Conservation (phyloP, 257 asterid species). For the Solanum tacnaense region DNA sequence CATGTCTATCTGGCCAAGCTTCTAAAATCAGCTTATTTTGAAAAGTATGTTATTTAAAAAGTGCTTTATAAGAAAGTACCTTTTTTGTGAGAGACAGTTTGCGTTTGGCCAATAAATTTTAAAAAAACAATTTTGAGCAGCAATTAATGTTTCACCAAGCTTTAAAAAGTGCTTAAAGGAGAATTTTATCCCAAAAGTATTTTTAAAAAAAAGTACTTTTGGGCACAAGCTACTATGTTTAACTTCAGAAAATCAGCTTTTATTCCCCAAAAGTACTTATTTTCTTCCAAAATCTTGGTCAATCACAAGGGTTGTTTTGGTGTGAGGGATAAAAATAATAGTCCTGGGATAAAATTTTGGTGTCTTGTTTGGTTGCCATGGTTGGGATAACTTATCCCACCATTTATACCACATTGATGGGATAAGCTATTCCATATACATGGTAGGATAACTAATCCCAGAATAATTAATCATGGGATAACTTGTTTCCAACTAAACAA, state of each 20-base stretch:
- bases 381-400: too few species aligned
- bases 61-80: neutral
- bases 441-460: too few species aligned
- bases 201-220: neutral
- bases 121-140: neutral
- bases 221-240: neutral
- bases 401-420: too few species aligned
- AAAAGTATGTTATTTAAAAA: neutral
- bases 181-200: neutral
- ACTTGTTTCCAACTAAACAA: too few species aligned
- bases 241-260: neutral
- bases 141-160: neutral
- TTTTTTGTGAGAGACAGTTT: neutral
- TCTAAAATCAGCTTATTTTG: neutral
- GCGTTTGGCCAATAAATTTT: neutral
- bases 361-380: too few species aligned
- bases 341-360: neutral
- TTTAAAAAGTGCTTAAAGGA: neutral
- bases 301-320: neutral
- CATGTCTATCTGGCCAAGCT: neutral
- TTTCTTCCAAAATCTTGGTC: neutral
- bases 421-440: too few species aligned
- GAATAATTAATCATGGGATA: too few species aligned
- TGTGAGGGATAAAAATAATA: neutral
- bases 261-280: neutral